Conservation (phyloP, 2,329 filamentous ascomycete species). For the Macrophomina phaseolina region DNA sequence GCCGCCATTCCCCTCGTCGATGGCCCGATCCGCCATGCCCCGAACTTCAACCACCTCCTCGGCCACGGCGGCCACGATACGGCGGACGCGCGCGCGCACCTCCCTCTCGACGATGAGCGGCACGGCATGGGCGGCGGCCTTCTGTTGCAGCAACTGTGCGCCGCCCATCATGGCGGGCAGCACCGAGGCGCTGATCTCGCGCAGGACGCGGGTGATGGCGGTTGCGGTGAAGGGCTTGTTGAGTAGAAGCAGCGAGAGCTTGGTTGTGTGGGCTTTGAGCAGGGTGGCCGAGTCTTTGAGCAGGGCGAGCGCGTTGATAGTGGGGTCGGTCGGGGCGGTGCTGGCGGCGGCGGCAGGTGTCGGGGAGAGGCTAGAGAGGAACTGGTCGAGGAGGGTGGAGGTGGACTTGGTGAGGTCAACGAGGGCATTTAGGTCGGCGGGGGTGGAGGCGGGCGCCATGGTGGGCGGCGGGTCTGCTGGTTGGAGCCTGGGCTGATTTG, state of each 20-base stretch:
- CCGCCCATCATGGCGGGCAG: slow-evolving; percentile 76
- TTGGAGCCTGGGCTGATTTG: neutral
- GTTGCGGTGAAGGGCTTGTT: slow-evolving; percentile 85
- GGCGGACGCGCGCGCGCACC: slow-evolving; percentile 63
- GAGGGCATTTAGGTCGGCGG: slow-evolving; percentile 36
- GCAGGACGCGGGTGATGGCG: slow-evolving; percentile 72
- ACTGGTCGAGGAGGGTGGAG: slow-evolving; percentile 43
- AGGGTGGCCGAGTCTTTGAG: slow-evolving; percentile 74
- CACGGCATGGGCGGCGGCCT: slow-evolving; percentile 48
- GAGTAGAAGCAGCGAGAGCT: slow-evolving; percentile 83
- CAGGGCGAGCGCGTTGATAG: slow-evolving; percentile 63
- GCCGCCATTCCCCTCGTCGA: slow-evolving; percentile 7
- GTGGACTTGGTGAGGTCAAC: slow-evolving; percentile 44
- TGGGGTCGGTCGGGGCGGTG: slow-evolving; percentile 4
- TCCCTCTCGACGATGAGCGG: slow-evolving; percentile 64
- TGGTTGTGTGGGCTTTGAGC: slow-evolving; percentile 82
- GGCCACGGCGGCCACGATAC: slow-evolving; percentile 67
- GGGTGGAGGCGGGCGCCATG: slow-evolving; percentile 5
- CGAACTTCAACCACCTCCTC: slow-evolving; percentile 54
- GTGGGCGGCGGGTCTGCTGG: neutral
- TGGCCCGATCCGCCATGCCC: slow-evolving; percentile 36
- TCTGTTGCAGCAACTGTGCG: slow-evolving; percentile 42
- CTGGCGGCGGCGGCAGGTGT: neutral
- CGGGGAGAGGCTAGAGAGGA: slow-evolving; percentile 31
- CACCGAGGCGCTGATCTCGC: slow-evolving; percentile 73